Evolutionary conservation across 163 green algal species (phyloP).

Genomic region (Prototheca cutis): DNA sequence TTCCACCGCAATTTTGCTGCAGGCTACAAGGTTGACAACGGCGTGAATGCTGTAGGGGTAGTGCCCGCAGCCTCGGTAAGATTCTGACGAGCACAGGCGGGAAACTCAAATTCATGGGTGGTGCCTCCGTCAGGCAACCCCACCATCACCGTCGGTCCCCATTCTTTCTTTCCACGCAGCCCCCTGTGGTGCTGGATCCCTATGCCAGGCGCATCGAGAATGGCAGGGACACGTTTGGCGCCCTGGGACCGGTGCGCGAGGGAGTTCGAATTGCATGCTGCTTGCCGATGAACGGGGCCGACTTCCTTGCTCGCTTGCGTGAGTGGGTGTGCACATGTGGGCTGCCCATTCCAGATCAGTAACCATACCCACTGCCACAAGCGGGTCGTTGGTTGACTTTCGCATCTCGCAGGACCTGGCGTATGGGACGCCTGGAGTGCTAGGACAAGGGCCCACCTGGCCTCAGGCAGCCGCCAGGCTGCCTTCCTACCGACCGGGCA

Average conservation of each 20-base stretch:
- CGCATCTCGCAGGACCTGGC: constrained; percentile 51
- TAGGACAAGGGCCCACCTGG: constrained; percentile 61
- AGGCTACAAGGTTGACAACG: too few relatives aligned
- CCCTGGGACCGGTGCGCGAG: constrained; percentile 44
- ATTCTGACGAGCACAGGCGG: too few relatives aligned
- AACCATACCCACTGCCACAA: too few relatives aligned
- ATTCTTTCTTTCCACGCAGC: constrained; percentile 9
- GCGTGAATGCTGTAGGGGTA: too few relatives aligned
- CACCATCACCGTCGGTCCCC: not conserved
- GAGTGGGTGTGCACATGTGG: too few relatives aligned
- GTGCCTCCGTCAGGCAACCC: too few relatives aligned
- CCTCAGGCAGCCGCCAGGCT: constrained; percentile 46
- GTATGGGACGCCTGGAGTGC: constrained; percentile 36
- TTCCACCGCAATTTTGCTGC: too few relatives aligned
- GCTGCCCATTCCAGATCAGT: too few relatives aligned
- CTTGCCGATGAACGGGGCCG: not conserved
- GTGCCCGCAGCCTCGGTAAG: too few relatives aligned
- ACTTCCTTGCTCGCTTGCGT: not conserved
- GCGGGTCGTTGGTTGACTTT: too few relatives aligned
- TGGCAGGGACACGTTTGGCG: constrained; percentile 47
- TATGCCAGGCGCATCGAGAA: constrained; percentile 57
- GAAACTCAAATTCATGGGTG: too few relatives aligned
- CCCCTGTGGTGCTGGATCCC: constrained; percentile 66
- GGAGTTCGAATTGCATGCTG: too few relatives aligned
- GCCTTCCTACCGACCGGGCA: constrained; percentile 18